These are phyloP conservation scores for Pisolithus orientalis DNA, from an alignment of 768 basidiomycete species.

Conservation along the genomic window DNA sequence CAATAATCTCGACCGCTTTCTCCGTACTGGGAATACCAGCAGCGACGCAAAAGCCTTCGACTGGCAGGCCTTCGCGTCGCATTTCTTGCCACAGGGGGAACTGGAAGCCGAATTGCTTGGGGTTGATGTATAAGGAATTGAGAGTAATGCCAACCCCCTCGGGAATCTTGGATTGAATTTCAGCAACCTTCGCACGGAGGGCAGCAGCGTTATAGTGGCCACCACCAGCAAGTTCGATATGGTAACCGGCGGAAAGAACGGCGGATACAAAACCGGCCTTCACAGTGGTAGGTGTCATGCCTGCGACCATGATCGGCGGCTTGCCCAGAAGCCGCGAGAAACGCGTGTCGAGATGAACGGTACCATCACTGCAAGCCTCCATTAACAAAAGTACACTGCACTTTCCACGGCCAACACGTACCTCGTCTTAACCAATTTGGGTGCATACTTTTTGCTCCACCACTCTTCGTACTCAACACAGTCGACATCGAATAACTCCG, in stretches of 20 bases:
- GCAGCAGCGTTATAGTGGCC: slow-evolving; percentile 93
- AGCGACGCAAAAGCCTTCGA: slow-evolving; percentile 99
- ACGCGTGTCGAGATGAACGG: slow-evolving; percentile 87
- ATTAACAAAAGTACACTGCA: background rate
- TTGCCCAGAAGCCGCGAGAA: slow-evolving; percentile 96
- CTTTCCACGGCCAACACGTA: slow-evolving; percentile 25
- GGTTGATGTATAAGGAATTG: slow-evolving; percentile 97
- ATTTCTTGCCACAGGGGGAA: slow-evolving; percentile 97
- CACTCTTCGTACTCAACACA: slow-evolving; percentile 73
- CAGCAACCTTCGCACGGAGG: slow-evolving; percentile 85
- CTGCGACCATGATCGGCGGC: slow-evolving; percentile 98
- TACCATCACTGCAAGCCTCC: slow-evolving; percentile 63
- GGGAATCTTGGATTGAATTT: slow-evolving; percentile 81
- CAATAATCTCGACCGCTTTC: slow-evolving; percentile 96
- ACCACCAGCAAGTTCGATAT: slow-evolving; percentile 95
- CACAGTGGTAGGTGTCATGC: slow-evolving; percentile 98
- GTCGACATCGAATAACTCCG: slow-evolving; percentile 71
- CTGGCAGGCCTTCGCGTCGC: slow-evolving; percentile 88
- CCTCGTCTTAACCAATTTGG: slow-evolving; percentile 85
- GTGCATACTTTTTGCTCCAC: slow-evolving; percentile 89
- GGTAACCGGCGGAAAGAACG: slow-evolving; percentile 88
- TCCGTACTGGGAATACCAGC: slow-evolving; percentile 96
- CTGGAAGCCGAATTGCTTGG: slow-evolving; percentile 95
- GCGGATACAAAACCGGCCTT: slow-evolving; percentile 93
- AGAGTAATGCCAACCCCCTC: slow-evolving; percentile 89